Percentiles rank a stretch among this genome's conserved stretches.
Evolutionary conservation across 805 yeast species (phyloP).

Genomic region (Metschnikowia corniflorae): DNA sequence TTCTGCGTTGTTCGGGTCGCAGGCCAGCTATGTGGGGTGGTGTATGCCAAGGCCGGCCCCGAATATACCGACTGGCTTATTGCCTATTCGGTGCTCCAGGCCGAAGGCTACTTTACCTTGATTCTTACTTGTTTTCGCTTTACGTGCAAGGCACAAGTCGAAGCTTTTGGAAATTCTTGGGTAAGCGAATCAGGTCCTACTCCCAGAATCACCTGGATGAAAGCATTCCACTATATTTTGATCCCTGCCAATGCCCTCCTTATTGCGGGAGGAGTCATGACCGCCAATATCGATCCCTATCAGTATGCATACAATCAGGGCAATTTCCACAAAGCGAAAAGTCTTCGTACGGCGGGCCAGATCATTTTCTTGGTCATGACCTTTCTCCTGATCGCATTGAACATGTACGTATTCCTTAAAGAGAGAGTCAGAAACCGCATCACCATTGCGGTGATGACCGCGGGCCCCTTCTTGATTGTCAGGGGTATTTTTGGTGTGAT

Average conservation of each 20-base stretch:
- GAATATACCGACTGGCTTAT: slow-evolving; percentile 32
- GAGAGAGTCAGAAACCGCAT: slow-evolving; percentile 22
- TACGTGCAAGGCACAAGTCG: slow-evolving; percentile 25
- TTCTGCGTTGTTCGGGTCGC: slow-evolving; percentile 31
- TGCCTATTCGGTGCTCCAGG: slow-evolving; percentile 36
- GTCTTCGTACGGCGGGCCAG: slow-evolving; percentile 34
- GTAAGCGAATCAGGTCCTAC: slow-evolving; percentile 10
- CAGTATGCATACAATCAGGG: slow-evolving; percentile 3
- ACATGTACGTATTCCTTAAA: slow-evolving; percentile 17
- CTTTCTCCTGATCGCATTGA: slow-evolving; percentile 17
- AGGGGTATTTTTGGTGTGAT: slow-evolving; percentile 37
- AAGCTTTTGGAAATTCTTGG: slow-evolving; percentile 28
- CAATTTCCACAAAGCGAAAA: slow-evolving; percentile 20
- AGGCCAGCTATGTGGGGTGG: slow-evolving; percentile 36
- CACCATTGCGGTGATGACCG: slow-evolving; percentile 21
- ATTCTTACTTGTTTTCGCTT: slow-evolving; percentile 27
- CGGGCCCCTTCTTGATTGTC: slow-evolving; percentile 31
- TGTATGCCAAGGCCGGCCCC: slow-evolving; percentile 29
- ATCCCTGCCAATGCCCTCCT: slow-evolving; percentile 33
- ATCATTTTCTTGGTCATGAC: slow-evolving; percentile 26
- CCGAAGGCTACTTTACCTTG: slow-evolving; percentile 38
- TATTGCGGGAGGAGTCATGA: slow-evolving; percentile 31
- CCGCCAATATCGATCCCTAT: slow-evolving; percentile 21
- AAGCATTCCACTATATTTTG: slow-evolving; percentile 24
- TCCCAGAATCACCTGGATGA: slow-evolving; percentile 1